Base-by-base conservation (phyloP, 2,329 filamentous ascomycete genomes). In the Tetracladium maxilliforme region DNA sequence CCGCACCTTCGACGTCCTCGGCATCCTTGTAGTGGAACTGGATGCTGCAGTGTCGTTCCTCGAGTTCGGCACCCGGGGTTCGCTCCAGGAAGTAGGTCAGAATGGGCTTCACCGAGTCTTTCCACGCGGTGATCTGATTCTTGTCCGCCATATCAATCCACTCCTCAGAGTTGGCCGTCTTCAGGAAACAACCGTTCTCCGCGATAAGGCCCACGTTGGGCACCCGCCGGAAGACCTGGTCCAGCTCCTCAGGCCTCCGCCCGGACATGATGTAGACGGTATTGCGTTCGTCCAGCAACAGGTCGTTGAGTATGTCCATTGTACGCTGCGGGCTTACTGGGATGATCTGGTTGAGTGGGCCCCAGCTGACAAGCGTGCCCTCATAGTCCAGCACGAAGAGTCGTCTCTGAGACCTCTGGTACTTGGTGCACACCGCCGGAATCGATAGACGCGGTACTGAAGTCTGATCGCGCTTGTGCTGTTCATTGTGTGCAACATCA, bases 311-410 rank as follows among this genome's bases (percentile, higher is more conserved):
- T 0, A 83, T 72, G 32, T 86, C 79, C 23, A 92, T 64, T 1
- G 86, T 84, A 15, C 83, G 75, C 54, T 90, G 78, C 4, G 84
- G 84, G 35, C 80, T 92, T 25, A 82, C 78, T 11, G 90, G 64
- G 24, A 93, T 82, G 33, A 90, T 87, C 42, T 80, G 78, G 31
- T 72, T 79, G 28, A 83, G 76, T 0, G 81, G 79, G 4, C 83
- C 83, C 67, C 83, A 90, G 26, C 77, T 82, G 21, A 90, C 81
- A 6, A 95, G 58, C 0, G 87, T 95, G 22, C 84, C 87, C 48
- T 95, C 87, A 42, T 93, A 92, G 43, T 95, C 87, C 22, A 95
- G 61, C 35, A 95, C 74, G 49, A 95, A 90, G 3, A 95, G 61
- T 10, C 86, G 73, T 12, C 70, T 67, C 21, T 69, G 49, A 1